Percentiles rank a stretch among this genome's conserved stretches.
Evolutionary conservation across 1,139 yeast species (phyloP).

Genomic region (Candida labiduridarum): DNA sequence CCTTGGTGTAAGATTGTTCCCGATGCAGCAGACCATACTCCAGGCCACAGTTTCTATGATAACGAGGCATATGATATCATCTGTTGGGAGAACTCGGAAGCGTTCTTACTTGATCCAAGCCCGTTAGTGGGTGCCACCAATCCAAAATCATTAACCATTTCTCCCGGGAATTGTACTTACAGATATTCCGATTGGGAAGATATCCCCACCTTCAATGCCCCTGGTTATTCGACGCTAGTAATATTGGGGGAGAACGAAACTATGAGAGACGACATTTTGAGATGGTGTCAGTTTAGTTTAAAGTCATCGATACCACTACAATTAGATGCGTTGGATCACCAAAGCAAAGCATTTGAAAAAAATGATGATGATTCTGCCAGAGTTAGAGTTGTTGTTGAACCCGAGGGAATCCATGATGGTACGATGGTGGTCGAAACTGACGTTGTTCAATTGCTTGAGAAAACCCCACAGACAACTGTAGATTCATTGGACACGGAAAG

Average conservation of each 20-base stretch:
- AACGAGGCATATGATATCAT: conserved; percentile 37
- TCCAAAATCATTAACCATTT: conserved; percentile 13
- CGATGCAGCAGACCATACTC: conserved; percentile 16
- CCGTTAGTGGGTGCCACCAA: conserved; percentile 17
- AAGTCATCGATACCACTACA: conserved; percentile 26
- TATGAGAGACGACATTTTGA: conserved; percentile 44
- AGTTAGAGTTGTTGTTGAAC: conserved; percentile 34
- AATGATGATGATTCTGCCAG: conserved; percentile 18
- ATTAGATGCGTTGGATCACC: conserved; percentile 24
- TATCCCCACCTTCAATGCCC: conserved; percentile 33
- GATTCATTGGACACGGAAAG: conserved; percentile 21
- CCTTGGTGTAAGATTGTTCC: conserved; percentile 40
- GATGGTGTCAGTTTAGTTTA: conserved; percentile 39
- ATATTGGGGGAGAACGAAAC: conserved; percentile 47
- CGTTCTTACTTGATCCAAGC: conserved; percentile 2
- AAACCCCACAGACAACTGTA: conserved; percentile 13
- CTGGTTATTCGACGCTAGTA: conserved; percentile 30
- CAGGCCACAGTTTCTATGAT: conserved; percentile 40
- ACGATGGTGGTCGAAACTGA: conserved; percentile 35
- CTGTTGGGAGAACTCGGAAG: conserved; percentile 14
- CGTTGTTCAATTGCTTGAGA: conserved; percentile 16
- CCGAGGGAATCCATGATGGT: conserved; percentile 49
- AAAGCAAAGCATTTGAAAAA: conserved; percentile 21
- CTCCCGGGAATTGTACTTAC: conserved; percentile 22
- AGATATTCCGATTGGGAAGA: conserved; percentile 34